Evolutionary conservation across 208 protist genomes (phyloP), one percentile per base, ranked within the genome.

Genomic region (Porcisia hertigi): DNA sequence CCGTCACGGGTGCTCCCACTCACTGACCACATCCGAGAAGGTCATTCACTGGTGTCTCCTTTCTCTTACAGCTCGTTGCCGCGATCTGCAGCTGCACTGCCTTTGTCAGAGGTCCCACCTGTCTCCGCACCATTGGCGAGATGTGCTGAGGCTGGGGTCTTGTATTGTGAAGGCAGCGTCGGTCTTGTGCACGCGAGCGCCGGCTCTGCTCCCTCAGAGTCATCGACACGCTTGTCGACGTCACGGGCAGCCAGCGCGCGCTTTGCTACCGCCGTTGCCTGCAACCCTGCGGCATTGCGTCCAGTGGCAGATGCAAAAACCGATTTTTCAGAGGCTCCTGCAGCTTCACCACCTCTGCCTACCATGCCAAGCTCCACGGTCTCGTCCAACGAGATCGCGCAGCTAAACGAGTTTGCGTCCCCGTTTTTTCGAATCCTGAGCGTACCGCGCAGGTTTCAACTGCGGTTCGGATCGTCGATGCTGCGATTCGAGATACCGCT

Each of bases 401-500:
- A 74, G 59, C 77, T 95, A 34, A 91, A 92, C 59, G 81, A 87
- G 39, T 70, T 76, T 3, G 77, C 82, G 45, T 86, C 92, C 53
- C 92, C 92, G 39, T 94, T 94, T 67, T 84, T 83, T 57, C 72
- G 77, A n/a, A 85, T 95, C 12, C 57, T 94, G 52, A 69, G 82
- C 45, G 75, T 94, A 3, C 71, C 86, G 20, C 80, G 76, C 5
- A 77, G 88, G 47, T 88, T 92, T 75, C 85, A 87, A 49, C 69
- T 96, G 16, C 88, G 88, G 36, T 94, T 88, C 64, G 92, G 92
- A 52, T 93, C 82, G 25, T 79, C 85, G 59, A 74, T 83, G 55
- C 41, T 94, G n/a, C 67, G 73, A 45, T 94, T 96, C 74, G 89
- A 92, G 55, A 65, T 95, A 16, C 90, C 90, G 2, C 73, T 85